Evolutionary conservation across 2,329 filamentous ascomycete species (phyloP).

Genomic region (Colletotrichum australisinense): DNA sequence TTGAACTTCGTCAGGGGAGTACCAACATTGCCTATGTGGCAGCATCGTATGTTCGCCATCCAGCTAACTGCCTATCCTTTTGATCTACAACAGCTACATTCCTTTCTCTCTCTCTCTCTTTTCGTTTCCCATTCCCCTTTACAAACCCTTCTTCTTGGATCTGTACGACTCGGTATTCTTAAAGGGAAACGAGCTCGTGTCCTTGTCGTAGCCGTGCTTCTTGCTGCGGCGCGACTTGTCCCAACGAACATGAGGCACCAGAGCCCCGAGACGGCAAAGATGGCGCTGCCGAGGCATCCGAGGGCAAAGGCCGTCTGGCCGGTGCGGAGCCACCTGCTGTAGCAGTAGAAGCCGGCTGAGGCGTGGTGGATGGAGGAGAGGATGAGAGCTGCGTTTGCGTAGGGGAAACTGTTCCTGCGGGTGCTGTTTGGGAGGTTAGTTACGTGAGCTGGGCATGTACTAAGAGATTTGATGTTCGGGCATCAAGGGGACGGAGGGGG

Average conservation of each 20-base stretch:
- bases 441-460: neutral
- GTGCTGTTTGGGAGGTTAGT: neutral
- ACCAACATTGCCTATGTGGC: too few relatives aligned
- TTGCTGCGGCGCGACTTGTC: conserved; percentile 50
- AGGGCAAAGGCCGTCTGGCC: conserved; percentile 69
- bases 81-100: neutral
- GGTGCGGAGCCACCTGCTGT: conserved; percentile 68
- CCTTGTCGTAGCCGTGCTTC: conserved; percentile 51
- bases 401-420: conserved; percentile 61
- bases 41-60: too few relatives aligned
- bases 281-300: conserved; percentile 67
- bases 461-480: neutral
- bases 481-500: neutral
- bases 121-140: neutral
- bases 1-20: neutral
- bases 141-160: conserved; percentile 51
- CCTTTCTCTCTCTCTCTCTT: neutral
- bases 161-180: conserved; percentile 51
- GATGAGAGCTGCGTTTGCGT: conserved; percentile 73
- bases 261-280: conserved; percentile 67
- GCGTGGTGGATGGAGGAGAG: conserved; percentile 76
- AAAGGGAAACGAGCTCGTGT: conserved; percentile 53
- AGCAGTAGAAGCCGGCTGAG: conserved; percentile 72
- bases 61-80: too few relatives aligned
- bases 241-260: conserved; percentile 50